Evolutionary conservation across 371 early-diverging fungal species (phyloP), one percentile per base, ranked within the genome.

Genomic region (Funneliformis caledonium): DNA sequence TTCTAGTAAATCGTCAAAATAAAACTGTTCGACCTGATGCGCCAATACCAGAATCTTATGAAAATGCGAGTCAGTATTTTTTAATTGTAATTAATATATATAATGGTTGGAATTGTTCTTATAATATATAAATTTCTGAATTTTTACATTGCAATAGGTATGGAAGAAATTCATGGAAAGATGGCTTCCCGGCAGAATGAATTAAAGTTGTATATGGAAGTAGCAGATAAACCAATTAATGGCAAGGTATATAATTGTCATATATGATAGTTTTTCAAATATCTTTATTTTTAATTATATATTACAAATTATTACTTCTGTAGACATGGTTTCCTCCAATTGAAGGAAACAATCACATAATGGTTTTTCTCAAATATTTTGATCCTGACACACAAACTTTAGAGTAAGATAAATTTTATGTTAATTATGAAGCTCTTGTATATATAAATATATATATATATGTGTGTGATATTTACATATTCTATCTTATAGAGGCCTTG

Each of bases 311-410:
- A 26, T 26, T 68, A 22, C 31, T 22, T 45, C 68, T 67, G 52
- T 82, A 85, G 80, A 33, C 47, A 19, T 56, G 78, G 59, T 82
- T 78, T 50, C 74, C 86, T 50, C 82, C 88, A 37, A 76, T 73
- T 22, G 82, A 84, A 59, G 83, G 82, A 72, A 83, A 85, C 11
- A 88, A 87, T 67, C 82, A 82, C 75, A 81, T 88, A 22, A 85
- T 93, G 84, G 82, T 97, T 22, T 96, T 95, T 82, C 74, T 94
- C 56, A 97, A 97, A 86, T 96, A 93, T 85, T 97, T 92, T 85
- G 94, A 97, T 79, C 92, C 94, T 0, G 82, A 85, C 33, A 83
- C 86, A 45, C 87, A 88, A 50, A 88, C 82, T 43, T 85, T 97
- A 77, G 87, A 89, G 92, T 93, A 88, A 82, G 9, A 48, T 62